These are phyloP conservation scores for Anisodus acutangulus DNA, from an alignment of 257 asterid species.

Conservation along the genomic window DNA sequence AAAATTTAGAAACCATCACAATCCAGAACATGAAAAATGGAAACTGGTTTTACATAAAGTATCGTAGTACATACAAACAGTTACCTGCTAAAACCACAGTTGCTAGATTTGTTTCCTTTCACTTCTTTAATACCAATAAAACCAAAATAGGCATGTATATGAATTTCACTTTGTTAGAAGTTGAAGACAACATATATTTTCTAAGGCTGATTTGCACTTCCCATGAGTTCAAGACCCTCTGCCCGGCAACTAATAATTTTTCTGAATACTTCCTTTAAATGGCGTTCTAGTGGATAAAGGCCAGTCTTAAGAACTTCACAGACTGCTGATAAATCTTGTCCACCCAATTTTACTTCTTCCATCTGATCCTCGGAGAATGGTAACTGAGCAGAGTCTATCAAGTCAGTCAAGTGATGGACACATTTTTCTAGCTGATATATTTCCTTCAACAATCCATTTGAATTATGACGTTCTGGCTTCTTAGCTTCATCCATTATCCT, in stretches of 20 bases:
- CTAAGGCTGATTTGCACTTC: slow-evolving; percentile 51
- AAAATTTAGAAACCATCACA: slow-evolving; percentile 29
- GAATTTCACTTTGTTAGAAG: slow-evolving; percentile 15
- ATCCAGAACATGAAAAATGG: slow-evolving; percentile 39
- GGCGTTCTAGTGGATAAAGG: slow-evolving; percentile 74
- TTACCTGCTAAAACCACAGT: slow-evolving; percentile 42
- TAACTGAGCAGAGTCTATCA: slow-evolving; percentile 68
- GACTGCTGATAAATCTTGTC: slow-evolving; percentile 49
- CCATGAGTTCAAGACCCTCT: slow-evolving; percentile 74
- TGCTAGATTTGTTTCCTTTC: slow-evolving; percentile 17
- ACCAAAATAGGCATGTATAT: slow-evolving; percentile 16
- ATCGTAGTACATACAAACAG: slow-evolving; percentile 41
- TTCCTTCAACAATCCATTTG: slow-evolving; percentile 72
- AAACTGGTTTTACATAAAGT: slow-evolving; percentile 33
- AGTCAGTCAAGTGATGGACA: slow-evolving; percentile 63
- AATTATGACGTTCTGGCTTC: slow-evolving; percentile 65
- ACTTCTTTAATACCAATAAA: slow-evolving; percentile 14
- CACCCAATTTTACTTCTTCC: slow-evolving; percentile 57
- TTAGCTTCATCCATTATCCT: slow-evolving; percentile 70
- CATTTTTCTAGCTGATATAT: slow-evolving; percentile 64
- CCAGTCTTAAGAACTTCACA: slow-evolving; percentile 60
- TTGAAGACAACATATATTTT: neutral
- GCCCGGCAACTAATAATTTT: slow-evolving; percentile 72
- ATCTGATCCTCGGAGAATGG: slow-evolving; percentile 67
- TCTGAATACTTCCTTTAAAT: slow-evolving; percentile 69